Base-by-base conservation (phyloP, 768 basidiomycete genomes). In the Leccinum boreale region DNA sequence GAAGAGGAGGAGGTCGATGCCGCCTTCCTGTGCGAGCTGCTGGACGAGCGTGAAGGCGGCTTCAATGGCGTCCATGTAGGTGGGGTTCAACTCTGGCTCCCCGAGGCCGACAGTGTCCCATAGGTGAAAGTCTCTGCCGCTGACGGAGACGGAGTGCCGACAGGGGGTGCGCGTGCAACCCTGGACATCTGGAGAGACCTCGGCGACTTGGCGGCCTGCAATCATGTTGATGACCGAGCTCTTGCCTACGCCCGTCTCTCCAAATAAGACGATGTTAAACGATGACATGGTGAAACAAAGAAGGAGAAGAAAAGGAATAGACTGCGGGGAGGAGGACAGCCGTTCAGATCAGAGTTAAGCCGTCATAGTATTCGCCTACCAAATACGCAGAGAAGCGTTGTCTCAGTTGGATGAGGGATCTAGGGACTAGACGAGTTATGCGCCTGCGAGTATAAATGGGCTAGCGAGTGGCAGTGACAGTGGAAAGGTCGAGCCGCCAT, bases 181-280 rank as follows among this genome's bases (percentile, higher is more conserved):
- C 0, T 56, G 26, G 2, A 70, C 65, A 3, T 67, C 61, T 17
- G 62, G 56, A 21, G 69, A 69, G 52, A 65, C 35, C 15, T 24
- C 44, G 1, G 69, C 69, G 36, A 67, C 49, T 1, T 28, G 19
- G 19, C 11, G 24, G 3, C 69, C 70, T 7, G 70, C 71, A 11
- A 71, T 62, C 52, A 72, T 11, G 54, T 70, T 70, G 58, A 72
- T 62, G 17, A 72, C 61, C 1, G 69, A 71, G 55, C 67, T 73
- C 60, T 69, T 72, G 33, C 70, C 71, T 0, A 63, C 57, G 17
- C 78, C 75, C 0, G 74, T 72, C 58, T 78, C 77, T 9, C 78
- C 79, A 46, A 79, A 78, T 26, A 80, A 45, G 48, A 79, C 67
- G 44, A 79, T 64, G 50, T 79, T 80, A 35, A 65, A 50, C 5